phyloP scores from a whole-genome alignment of 352 stramenopile genomes.

The Ochromonadaceae sp. region DNA sequence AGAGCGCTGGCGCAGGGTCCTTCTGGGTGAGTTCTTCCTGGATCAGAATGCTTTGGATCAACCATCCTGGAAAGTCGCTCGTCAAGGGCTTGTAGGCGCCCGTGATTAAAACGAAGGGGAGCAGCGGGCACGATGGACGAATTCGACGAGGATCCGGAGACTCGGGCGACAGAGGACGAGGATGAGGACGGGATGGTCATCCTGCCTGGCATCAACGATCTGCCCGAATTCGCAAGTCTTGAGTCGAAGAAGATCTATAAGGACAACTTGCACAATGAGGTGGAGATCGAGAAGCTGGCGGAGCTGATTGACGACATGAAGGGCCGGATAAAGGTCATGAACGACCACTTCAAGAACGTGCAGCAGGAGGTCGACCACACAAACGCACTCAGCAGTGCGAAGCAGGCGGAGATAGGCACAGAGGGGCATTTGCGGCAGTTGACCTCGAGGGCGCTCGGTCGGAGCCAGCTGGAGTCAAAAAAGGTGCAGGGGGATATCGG shows the following conservation, averaged over 20 bases:
- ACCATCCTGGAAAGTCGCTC: too few species aligned
- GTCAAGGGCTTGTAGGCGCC: too few species aligned
- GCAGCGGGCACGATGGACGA: too few species aligned
- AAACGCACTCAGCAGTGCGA: slow-evolving; percentile 70
- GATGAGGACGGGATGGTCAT: slow-evolving; percentile 25
- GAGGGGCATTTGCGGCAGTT: slow-evolving; percentile 82
- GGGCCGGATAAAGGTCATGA: slow-evolving; percentile 79
- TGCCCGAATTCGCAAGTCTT: slow-evolving; percentile 64
- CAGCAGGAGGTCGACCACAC: slow-evolving; percentile 83
- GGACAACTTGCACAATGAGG: slow-evolving; percentile 56
- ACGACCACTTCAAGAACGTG: slow-evolving; percentile 87
- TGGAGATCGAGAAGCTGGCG: slow-evolving; percentile 43
- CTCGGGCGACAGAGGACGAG: slow-evolving; percentile 15
- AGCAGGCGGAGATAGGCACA: slow-evolving; percentile 72
- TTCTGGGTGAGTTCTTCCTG: too few species aligned
- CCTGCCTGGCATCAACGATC: slow-evolving; percentile 57
- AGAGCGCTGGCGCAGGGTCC: too few species aligned
- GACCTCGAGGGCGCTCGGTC: slow-evolving; percentile 63
- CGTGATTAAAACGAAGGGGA: too few species aligned
- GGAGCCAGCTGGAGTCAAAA: slow-evolving; percentile 42
- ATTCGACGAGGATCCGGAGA: too few species aligned
- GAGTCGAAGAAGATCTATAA: slow-evolving; percentile 60
- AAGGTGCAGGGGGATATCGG: slow-evolving; percentile 45
- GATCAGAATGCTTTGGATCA: too few species aligned
- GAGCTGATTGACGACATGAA: slow-evolving; percentile 52